phyloP scores from a whole-genome alignment of 2,329 filamentous ascomycete species.

The Blastomyces emzantsi region DNA sequence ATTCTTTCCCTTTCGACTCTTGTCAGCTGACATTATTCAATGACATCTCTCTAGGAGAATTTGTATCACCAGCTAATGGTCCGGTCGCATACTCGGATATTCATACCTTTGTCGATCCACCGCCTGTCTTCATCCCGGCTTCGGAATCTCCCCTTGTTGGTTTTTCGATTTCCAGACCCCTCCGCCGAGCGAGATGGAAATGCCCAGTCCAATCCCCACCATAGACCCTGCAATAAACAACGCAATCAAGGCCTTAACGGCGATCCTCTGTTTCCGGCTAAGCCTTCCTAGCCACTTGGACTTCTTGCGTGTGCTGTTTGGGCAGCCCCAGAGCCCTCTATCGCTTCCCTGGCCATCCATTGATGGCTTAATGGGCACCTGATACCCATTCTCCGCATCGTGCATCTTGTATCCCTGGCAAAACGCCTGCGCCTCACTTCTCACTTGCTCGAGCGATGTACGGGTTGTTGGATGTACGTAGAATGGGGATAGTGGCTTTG shows the following conservation, averaged over 20 bases:
- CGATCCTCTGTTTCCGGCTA: conserved; percentile 29
- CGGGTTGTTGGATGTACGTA: conserved; percentile 34
- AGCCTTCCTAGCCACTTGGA: conserved; percentile 30
- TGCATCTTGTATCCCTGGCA: conserved; percentile 15
- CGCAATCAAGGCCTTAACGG: conserved; percentile 34
- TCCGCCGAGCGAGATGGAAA: conserved; percentile 37
- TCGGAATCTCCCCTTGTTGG: conserved; percentile 23
- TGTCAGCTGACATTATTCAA: neutral
- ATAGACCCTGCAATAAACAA: conserved; percentile 36
- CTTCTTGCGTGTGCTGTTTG: conserved; percentile 26
- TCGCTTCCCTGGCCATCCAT: conserved; percentile 8
- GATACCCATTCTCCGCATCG: conserved; percentile 9
- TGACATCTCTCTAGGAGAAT: neutral
- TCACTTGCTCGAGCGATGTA: conserved; percentile 23
- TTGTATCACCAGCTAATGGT: neutral
- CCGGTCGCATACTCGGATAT: neutral
- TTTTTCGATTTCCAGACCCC: conserved; percentile 35
- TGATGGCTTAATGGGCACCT: neutral
- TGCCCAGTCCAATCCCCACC: conserved; percentile 39
- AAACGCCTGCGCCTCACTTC: conserved; percentile 11
- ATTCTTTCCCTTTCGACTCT: neutral
- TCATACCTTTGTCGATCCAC: neutral
- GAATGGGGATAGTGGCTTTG: conserved; percentile 38
- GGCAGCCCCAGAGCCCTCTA: conserved; percentile 16
- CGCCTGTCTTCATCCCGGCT: neutral